Conservation (phyloP, 140 eudicot genomes). For the Anethum foeniculum region DNA sequence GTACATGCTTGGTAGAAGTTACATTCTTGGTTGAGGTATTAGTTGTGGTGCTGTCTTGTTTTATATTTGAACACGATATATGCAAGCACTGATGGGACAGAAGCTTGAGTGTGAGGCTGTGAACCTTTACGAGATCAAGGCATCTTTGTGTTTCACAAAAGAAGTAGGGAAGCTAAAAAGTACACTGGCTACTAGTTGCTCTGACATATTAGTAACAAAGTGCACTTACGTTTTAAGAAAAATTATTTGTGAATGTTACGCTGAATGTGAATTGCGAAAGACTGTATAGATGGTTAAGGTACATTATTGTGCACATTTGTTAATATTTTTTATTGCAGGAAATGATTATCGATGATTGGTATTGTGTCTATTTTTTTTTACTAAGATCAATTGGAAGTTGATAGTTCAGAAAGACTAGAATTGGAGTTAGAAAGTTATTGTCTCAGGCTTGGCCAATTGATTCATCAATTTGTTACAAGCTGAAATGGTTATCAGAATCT, state of each 20-base stretch:
- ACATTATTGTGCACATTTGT: background rate
- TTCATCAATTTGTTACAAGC: background rate
- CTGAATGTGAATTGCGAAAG: background rate
- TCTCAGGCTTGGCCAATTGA: background rate
- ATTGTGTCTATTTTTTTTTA: background rate
- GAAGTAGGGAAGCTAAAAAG: background rate
- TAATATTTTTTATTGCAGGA: background rate
- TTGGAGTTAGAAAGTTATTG: background rate
- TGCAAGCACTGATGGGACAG: background rate
- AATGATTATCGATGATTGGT: background rate
- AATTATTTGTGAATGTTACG: background rate
- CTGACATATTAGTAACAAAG: background rate
- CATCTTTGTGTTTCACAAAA: background rate
- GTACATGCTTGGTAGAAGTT: conserved; percentile 19
- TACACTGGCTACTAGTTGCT: background rate
- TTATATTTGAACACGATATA: background rate
- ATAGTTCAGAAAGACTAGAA: background rate
- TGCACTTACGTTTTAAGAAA: background rate
- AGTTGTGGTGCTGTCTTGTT: background rate
- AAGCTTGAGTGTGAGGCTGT: background rate
- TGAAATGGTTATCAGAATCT: background rate
- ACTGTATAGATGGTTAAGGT: background rate
- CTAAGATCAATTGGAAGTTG: background rate
- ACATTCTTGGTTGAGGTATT: background rate
- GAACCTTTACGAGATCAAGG: background rate